These are phyloP conservation scores for Xylaria arbuscula DNA, from an alignment of 2,329 filamentous ascomycete genomes.

Conservation along the genomic window DNA sequence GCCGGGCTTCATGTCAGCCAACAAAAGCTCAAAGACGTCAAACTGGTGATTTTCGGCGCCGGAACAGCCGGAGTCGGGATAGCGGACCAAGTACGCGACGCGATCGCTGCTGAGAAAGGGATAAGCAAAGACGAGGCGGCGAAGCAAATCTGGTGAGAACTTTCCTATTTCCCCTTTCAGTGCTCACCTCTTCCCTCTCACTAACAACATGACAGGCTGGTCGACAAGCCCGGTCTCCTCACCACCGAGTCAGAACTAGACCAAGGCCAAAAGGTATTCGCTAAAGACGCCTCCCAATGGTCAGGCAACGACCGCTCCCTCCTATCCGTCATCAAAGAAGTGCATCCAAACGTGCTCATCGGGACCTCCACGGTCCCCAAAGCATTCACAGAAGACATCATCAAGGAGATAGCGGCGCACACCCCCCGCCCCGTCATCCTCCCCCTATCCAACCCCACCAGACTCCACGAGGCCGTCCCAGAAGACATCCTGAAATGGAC, in stretches of 20 bases:
- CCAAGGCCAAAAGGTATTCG: constrained; percentile 73
- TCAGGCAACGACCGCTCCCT: constrained; percentile 67
- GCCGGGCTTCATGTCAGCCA: constrained; percentile 77
- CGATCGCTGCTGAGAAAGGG: constrained; percentile 75
- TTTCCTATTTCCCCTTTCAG: no score
- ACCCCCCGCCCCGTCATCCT: constrained; percentile 80
- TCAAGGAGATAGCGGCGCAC: constrained; percentile 80
- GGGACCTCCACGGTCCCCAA: constrained; percentile 84
- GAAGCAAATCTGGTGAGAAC: constrained; percentile 77
- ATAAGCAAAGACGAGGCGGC: constrained; percentile 79
- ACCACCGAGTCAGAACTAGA: constrained; percentile 72
- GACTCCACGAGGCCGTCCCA: constrained; percentile 83
- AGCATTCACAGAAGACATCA: constrained; percentile 78
- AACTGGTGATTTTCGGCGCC: constrained; percentile 81
- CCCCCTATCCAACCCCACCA: constrained; percentile 86
- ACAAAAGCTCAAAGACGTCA: constrained; percentile 73
- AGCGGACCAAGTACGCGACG: constrained; percentile 84
- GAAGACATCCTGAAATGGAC: constrained; percentile 83
- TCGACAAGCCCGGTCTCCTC: constrained; percentile 84
- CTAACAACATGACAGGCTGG: constrained; percentile 65
- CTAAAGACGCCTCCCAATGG: constrained; percentile 74
- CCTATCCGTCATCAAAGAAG: constrained; percentile 72
- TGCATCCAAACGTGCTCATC: constrained; percentile 84
- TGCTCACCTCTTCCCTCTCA: not conserved
- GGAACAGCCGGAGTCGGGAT: constrained; percentile 88